Evolutionary conservation across 495 filamentous ascomycete genomes (phyloP).

Genomic region (Immersiella caudata): DNA sequence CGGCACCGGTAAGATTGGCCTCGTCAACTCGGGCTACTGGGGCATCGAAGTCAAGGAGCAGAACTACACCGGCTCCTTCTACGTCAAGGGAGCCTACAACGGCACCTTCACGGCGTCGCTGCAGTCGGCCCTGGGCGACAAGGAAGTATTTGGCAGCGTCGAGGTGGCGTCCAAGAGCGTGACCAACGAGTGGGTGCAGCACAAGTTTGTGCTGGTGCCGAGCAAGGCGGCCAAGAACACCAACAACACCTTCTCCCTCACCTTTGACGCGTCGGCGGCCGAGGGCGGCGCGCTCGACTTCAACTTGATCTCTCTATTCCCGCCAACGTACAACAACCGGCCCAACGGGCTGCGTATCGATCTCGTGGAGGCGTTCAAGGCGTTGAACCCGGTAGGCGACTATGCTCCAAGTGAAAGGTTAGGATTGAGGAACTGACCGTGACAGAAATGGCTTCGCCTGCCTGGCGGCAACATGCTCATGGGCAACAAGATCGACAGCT

Average conservation of each 20-base stretch:
- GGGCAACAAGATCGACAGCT: constrained; percentile 51
- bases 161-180: constrained; percentile 43
- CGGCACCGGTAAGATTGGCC: constrained; percentile 50
- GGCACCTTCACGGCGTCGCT: constrained; percentile 50
- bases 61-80: constrained; percentile 60
- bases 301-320: constrained; percentile 67
- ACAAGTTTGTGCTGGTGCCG: constrained; percentile 51
- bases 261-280: constrained; percentile 55
- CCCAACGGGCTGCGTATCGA: constrained; percentile 65
- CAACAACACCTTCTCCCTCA: constrained; percentile 68
- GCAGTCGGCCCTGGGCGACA: constrained; percentile 46
- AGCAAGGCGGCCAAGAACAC: constrained; percentile 52
- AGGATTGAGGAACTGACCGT: background rate
- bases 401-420: no score
- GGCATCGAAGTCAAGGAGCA: constrained; percentile 60
- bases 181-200: constrained; percentile 49
- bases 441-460: constrained; percentile 58
- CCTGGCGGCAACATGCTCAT: constrained; percentile 72
- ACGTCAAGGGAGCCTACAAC: constrained; percentile 51
- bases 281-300: constrained; percentile 58
- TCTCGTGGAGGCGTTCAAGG: constrained; percentile 57
- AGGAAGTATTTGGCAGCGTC: constrained; percentile 48
- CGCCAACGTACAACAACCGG: constrained; percentile 65
- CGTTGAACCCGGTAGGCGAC: constrained; percentile 51
- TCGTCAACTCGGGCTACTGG: constrained; percentile 63